Percentiles rank a stretch among this genome's conserved stretches.
Conservation (phyloP, 495 filamentous ascomycete species). For the Penicillium bialowiezense region DNA sequence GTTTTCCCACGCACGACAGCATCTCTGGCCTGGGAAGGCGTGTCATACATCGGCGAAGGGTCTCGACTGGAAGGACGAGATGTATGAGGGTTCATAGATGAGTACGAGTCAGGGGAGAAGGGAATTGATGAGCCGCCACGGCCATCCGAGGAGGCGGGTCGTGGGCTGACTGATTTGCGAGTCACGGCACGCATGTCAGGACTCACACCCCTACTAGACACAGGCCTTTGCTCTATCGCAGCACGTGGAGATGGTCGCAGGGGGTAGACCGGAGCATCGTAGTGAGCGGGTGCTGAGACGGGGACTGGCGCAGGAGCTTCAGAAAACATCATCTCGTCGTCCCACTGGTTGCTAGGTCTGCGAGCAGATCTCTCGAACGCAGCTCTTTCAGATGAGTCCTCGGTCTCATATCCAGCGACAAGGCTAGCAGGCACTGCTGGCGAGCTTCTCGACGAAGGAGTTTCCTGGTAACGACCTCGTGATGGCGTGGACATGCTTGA, state of each 20-base stretch:
- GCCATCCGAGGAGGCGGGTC: constrained; percentile 54
- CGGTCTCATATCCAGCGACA: constrained; percentile 66
- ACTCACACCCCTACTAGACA: constrained; percentile 42
- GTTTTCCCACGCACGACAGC: constrained; percentile 33
- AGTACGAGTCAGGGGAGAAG: constrained; percentile 83
- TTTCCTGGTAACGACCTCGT: constrained; percentile 2
- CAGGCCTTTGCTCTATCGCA: constrained; percentile 24
- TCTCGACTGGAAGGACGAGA: constrained; percentile 31
- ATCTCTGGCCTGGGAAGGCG: constrained; percentile 41
- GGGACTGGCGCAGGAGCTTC: constrained; percentile 19
- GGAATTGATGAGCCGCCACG: constrained; percentile 63
- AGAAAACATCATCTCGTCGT: constrained; percentile 29
- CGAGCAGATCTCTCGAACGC: constrained; percentile 23
- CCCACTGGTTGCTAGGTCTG: constrained; percentile 30
- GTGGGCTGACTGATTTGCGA: constrained; percentile 74
- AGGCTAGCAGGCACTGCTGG: constrained; percentile 62
- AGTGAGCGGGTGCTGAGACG: constrained; percentile 16
- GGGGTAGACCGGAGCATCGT: constrained; percentile 32
- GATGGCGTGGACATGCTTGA: constrained; percentile 2
- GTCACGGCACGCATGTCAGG: constrained; percentile 59
- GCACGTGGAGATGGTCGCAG: constrained; percentile 36
- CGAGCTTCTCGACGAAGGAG: constrained; percentile 26
- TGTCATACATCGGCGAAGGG: constrained; percentile 39
- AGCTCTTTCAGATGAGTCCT: constrained; percentile 52
- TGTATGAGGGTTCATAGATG: constrained; percentile 41